Percentiles rank a stretch among this genome's conserved stretches.
These are phyloP conservation scores for Pythium sp. DNA, from an alignment of 352 stramenopile genomes.

Conservation along the genomic window DNA sequence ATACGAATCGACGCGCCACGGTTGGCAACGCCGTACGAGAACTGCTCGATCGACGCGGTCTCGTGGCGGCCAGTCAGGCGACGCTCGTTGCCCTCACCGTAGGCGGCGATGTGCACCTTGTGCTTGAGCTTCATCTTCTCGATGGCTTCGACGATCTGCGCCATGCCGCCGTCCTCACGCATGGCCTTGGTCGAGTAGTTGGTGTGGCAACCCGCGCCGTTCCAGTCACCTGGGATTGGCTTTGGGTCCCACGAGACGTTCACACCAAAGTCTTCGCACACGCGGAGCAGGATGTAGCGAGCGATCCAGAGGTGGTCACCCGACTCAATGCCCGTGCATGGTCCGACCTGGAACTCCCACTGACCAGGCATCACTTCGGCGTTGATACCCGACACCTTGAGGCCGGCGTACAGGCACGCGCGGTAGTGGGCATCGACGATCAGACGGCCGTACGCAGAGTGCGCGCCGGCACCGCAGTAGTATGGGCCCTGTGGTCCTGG, in stretches of 20 bases:
- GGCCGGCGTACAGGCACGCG: constrained; percentile 93
- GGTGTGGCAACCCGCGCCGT: constrained; percentile 94
- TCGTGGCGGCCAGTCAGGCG: constrained; percentile 96
- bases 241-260: constrained; percentile 97
- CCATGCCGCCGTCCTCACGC: constrained; percentile 92
- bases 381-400: constrained; percentile 97
- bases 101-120: constrained; percentile 96
- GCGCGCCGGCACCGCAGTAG: constrained; percentile 93
- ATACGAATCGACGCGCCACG: constrained; percentile 94
- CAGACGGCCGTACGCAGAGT: constrained; percentile 95
- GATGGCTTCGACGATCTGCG: constrained; percentile 95
- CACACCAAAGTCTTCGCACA: constrained; percentile 97
- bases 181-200: constrained; percentile 97
- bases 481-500: constrained; percentile 90
- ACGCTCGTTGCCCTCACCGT: constrained; percentile 96
- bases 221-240: constrained; percentile 98
- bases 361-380: constrained; percentile 97
- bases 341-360: constrained; percentile 98
- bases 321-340: constrained; percentile 94
- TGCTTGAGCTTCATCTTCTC: constrained; percentile 98
- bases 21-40: constrained; percentile 97
- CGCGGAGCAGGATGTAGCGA: constrained; percentile 95
- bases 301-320: constrained; percentile 97
- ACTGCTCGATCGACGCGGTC: constrained; percentile 95
- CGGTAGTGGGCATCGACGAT: constrained; percentile 95